Base-by-base conservation (phyloP, 169 alveolate species). In the Plasmodium fragile region DNA sequence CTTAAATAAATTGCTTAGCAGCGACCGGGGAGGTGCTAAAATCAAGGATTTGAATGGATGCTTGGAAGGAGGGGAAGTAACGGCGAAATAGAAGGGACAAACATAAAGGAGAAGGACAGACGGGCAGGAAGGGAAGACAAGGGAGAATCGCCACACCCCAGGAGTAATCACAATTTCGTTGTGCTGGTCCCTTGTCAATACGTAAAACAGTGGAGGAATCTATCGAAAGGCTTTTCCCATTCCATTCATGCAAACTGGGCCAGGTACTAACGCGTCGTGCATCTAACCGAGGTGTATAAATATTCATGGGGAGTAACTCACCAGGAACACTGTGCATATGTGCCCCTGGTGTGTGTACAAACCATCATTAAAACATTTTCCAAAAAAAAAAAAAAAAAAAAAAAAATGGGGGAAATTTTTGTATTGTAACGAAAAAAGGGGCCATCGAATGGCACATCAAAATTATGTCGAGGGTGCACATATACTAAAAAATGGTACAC, bases 1-100 rank as follows among this genome's bases (percentile, higher is more conserved):
- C 45, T 78, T 87, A 87, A 55, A 87, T 59, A 55, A 87, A 77
- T 25, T 87, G 49, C 25, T 43, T 78, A 55, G 28, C 34, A 83
- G 65, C 10, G 49, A 30, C 59, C n/a, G 69, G 41, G 80, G 80
- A 41, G 55, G 34, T 43, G 65, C 39, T 22, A 32, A 28, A 11
- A 45, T 25, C 18, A 45, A n/a, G 28, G 45, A 32, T 28, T 79
- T 25, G 55, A 78, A 30, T 79, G 41, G 18, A 11, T 25, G 3
- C 34, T 22, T 79, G 73, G 16, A n/a, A 34, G 30, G 73, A 39
- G 30, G 55, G 28, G 59, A 53, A 34, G 71, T 22, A n/a, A 78
- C 10, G 0, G 53, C n/a, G 13, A 78, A 78, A 32, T 28, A 16
- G n/a, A 39, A 32, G 53, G 11, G n/a, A 77, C 28, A 22, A 36